These are phyloP conservation scores for Pichia sp. DNA, from an alignment of 1,139 yeast genomes.

Conservation along the genomic window DNA sequence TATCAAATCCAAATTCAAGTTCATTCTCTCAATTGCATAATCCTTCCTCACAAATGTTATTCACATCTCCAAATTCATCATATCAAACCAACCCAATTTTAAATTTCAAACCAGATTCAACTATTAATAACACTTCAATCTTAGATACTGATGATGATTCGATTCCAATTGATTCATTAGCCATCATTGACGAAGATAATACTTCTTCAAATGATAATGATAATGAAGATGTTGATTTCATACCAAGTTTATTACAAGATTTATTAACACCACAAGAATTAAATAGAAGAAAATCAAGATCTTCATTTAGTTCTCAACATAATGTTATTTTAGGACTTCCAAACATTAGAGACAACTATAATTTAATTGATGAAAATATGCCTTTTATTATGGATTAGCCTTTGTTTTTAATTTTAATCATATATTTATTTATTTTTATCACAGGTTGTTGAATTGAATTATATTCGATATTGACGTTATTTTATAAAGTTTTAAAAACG, in stretches of 20 bases:
- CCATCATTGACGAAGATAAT: background rate
- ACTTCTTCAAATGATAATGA: slow-evolving; percentile 12
- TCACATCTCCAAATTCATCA: slow-evolving; percentile 1
- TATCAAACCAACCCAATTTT: background rate
- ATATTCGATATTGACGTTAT: background rate
- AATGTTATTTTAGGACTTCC: background rate
- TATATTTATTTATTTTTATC: background rate
- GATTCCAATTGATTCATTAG: background rate
- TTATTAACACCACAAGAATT: slow-evolving; percentile 75
- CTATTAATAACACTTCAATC: slow-evolving; percentile 15
- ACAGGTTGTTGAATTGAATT: background rate
- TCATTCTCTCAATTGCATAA: background rate
- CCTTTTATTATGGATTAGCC: slow-evolving; percentile 19
- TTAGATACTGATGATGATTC: slow-evolving; percentile 20
- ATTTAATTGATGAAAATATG: slow-evolving; percentile 21
- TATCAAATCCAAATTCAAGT: background rate
- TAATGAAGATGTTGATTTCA: slow-evolving; percentile 51
- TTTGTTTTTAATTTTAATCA: background rate
- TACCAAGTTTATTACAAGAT: slow-evolving; percentile 70
- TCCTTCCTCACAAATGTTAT: slow-evolving; percentile 3
- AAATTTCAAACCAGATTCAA: background rate
- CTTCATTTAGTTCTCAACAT: slow-evolving; percentile 15
- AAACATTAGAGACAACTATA: background rate
- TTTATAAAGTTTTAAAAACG: background rate
- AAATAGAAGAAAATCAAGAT: slow-evolving; percentile 54